phyloP scores from a whole-genome alignment of 148 eudicot genomes.

The Euryodendron excelsum region DNA sequence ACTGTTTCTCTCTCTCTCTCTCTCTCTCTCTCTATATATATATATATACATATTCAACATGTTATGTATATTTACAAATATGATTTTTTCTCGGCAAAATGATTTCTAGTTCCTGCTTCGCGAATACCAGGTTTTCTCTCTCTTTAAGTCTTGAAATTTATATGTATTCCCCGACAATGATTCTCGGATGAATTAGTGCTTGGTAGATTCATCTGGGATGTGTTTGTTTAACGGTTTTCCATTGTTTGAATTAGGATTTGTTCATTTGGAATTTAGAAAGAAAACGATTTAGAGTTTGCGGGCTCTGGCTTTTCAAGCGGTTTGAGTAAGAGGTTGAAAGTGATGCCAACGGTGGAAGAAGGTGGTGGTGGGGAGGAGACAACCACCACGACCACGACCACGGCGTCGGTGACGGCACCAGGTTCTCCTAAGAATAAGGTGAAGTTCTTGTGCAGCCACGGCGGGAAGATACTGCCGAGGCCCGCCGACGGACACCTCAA shows the following conservation, averaged over 20 bases:
- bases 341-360: not conserved
- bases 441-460: conserved; percentile 75
- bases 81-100: no score
- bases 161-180: no score
- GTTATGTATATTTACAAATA: no score
- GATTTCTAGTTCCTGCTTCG: no score
- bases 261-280: not conserved
- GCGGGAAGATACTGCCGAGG: conserved; percentile 72
- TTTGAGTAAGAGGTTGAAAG: not conserved
- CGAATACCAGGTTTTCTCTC: no score
- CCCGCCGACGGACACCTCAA: conserved; percentile 65
- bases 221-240: no score
- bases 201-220: no score
- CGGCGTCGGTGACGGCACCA: conserved; percentile 11
- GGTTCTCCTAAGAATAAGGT: conserved; percentile 36
- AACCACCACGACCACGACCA: not conserved
- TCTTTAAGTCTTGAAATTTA: no score
- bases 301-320: not conserved
- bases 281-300: not conserved
- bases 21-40: not conserved
- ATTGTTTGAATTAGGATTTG: no score
- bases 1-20: not conserved
- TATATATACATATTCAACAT: no score
- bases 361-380: not conserved
- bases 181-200: no score